Percentiles rank a stretch among this genome's conserved stretches.
These are phyloP conservation scores for Hypoxylon sp. DNA, from an alignment of 2,329 filamentous ascomycete genomes.

Conservation along the genomic window DNA sequence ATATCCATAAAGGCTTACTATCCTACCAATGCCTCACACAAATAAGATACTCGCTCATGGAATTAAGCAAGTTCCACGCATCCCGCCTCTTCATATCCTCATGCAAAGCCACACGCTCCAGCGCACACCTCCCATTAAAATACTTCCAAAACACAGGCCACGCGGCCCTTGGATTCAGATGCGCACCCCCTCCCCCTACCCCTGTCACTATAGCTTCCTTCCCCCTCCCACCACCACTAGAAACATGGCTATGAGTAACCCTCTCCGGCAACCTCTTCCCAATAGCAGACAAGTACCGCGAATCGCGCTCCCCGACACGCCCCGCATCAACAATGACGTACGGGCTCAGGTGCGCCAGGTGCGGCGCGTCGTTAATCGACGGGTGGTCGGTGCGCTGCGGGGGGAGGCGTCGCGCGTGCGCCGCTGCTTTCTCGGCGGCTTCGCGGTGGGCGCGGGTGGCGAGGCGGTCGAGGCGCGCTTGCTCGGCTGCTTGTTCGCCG, in stretches of 20 bases:
- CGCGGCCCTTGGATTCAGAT: slow-evolving; percentile 67
- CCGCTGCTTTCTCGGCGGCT: slow-evolving; percentile 69
- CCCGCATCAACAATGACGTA: slow-evolving; percentile 84
- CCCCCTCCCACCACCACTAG: not conserved
- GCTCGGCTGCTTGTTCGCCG: slow-evolving; percentile 71
- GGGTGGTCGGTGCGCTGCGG: slow-evolving; percentile 69
- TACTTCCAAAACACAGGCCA: slow-evolving; percentile 86
- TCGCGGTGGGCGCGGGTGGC: slow-evolving; percentile 69
- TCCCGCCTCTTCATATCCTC: slow-evolving; percentile 91
- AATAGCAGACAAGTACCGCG: slow-evolving; percentile 77
- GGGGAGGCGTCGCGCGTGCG: slow-evolving; percentile 66
- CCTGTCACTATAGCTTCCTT: slow-evolving; percentile 6
- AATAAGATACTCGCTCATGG: slow-evolving; percentile 78
- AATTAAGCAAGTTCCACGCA: slow-evolving; percentile 75
- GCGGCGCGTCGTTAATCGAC: slow-evolving; percentile 69
- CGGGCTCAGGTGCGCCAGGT: slow-evolving; percentile 71
- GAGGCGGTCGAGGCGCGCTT: slow-evolving; percentile 72
- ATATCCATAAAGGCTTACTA: not conserved
- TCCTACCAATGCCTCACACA: slow-evolving; percentile 78
- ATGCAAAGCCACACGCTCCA: slow-evolving; percentile 88
- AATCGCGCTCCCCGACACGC: slow-evolving; percentile 83
- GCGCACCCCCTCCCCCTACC: slow-evolving; percentile 40
- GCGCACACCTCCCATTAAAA: slow-evolving; percentile 86
- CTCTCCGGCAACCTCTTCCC: slow-evolving; percentile 62
- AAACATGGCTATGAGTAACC: slow-evolving; percentile 1